Evolutionary conservation across 805 yeast species (phyloP).

Genomic region (Candida glaebosa): DNA sequence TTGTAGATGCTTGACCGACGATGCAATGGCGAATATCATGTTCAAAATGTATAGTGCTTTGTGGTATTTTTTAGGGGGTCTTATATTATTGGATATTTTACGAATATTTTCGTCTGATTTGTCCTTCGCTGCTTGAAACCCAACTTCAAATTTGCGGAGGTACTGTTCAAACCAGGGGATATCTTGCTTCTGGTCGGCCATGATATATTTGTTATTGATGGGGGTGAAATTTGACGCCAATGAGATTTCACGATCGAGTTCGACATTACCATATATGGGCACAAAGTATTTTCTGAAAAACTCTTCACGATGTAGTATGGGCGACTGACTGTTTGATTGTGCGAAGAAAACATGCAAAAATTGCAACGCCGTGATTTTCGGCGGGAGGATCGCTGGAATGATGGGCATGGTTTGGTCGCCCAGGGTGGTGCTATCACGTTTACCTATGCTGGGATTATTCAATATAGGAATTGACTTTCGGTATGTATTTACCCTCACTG

Average conservation of each 20-base stretch:
- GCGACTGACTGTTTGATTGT: constrained; percentile 79
- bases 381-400: constrained; percentile 55
- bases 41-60: constrained; percentile 67
- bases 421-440: constrained; percentile 3
- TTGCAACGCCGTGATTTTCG: constrained; percentile 65
- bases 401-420: constrained; percentile 9
- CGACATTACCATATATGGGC: constrained; percentile 75
- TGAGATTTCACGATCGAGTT: constrained; percentile 45
- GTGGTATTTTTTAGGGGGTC: constrained; percentile 46
- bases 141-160: constrained; percentile 24
- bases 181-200: background rate
- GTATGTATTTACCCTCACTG: constrained; percentile 49
- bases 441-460: constrained; percentile 8
- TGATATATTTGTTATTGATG: constrained; percentile 32
- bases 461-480: constrained; percentile 2
- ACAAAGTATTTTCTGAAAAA: constrained; percentile 64
- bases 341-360: constrained; percentile 66
- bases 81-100: constrained; percentile 32
- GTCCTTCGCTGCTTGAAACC: constrained; percentile 7
- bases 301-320: constrained; percentile 77
- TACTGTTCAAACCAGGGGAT: constrained; percentile 43
- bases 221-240: constrained; percentile 58
- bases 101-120: constrained; percentile 21
- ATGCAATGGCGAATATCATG: constrained; percentile 76
- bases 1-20: constrained; percentile 67